Base-by-base conservation (phyloP, 441 rosid species). In the Monsonia emarginata region DNA sequence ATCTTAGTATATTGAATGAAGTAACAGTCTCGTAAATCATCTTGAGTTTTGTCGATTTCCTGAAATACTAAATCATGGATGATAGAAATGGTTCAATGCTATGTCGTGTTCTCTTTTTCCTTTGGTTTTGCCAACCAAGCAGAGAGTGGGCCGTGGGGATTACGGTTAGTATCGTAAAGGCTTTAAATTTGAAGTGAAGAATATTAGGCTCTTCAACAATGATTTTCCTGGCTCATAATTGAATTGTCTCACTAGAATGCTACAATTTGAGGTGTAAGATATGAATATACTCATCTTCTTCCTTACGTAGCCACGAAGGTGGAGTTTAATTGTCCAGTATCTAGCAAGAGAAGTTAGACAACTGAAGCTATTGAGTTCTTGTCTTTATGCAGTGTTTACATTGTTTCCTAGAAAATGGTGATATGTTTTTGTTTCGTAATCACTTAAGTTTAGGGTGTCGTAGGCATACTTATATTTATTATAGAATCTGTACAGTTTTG, bases 311-410 rank as follows among this genome's bases (percentile, higher is more conserved):
- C n/a, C n/a, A n/a, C n/a, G n/a, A n/a, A n/a, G n/a, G 14, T 10
- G 11, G 27, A 16, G 65, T 8, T 30, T 10, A 30, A 31, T 62
- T 16, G 5, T 34, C 44, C 14, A 34, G 44, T 62, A 1, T 19
- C 46, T 62, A 50, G 58, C 26, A 50, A 50, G 58, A 50, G 8
- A 36, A 36, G n/a, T n/a, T n/a, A n/a, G n/a, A n/a, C n/a, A n/a
- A n/a, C 13, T 22, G 14, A 10, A 50, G 14, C 19, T 50, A 21
- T 10, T 7, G 3, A 26, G 25, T 50, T 26, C 13, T 21, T 19
- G 58, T 26, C 58, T 44, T 22, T 19, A 34, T 50, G 57, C 11
- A 0, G 57, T 50, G 21, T 19, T 50, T 50, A 6, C 25, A 3
- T 50, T 18, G 57, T 21, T 50, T 24, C 57, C 1, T 50, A 50